These are phyloP conservation scores for Auriculariales sp. DNA, from an alignment of 768 basidiomycete species.

Conservation along the genomic window DNA sequence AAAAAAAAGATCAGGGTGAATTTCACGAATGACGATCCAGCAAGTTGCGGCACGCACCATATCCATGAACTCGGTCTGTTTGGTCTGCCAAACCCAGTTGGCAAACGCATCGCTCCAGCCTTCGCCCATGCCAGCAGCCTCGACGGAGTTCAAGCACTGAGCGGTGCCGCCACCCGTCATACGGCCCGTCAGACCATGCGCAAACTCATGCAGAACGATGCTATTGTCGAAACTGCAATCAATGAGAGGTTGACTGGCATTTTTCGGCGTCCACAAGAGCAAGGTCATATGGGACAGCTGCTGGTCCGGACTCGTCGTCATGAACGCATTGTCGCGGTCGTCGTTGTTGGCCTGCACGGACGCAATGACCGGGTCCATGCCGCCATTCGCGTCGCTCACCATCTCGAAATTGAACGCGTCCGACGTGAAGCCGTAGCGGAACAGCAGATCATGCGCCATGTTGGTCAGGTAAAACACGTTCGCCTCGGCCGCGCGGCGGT, in stretches of 20 bases:
- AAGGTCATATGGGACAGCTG: not conserved
- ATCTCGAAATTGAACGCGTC: conserved; percentile 44
- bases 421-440: conserved; percentile 48
- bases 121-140: conserved; percentile 56
- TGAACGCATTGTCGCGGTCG: conserved; percentile 21
- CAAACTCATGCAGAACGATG: conserved; percentile 31
- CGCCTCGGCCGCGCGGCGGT: too few relatives aligned
- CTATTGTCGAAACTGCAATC: not conserved
- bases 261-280: not conserved
- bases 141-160: conserved; percentile 45
- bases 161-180: conserved; percentile 41
- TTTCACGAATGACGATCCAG: too few relatives aligned
- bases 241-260: not conserved
- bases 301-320: not conserved
- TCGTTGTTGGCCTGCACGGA: conserved; percentile 36
- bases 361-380: conserved; percentile 36
- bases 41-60: too few relatives aligned
- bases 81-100: not conserved
- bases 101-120: conserved; percentile 31
- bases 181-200: conserved; percentile 25
- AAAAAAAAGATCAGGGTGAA: too few relatives aligned
- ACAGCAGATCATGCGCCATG: conserved; percentile 36
- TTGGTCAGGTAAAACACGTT: conserved; percentile 55
- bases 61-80: too few relatives aligned
- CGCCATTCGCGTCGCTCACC: conserved; percentile 38